Evolutionary conservation across 371 early-diverging fungal species (phyloP), one percentile per base, ranked within the genome.

Genomic region (Mortierella sp.): DNA sequence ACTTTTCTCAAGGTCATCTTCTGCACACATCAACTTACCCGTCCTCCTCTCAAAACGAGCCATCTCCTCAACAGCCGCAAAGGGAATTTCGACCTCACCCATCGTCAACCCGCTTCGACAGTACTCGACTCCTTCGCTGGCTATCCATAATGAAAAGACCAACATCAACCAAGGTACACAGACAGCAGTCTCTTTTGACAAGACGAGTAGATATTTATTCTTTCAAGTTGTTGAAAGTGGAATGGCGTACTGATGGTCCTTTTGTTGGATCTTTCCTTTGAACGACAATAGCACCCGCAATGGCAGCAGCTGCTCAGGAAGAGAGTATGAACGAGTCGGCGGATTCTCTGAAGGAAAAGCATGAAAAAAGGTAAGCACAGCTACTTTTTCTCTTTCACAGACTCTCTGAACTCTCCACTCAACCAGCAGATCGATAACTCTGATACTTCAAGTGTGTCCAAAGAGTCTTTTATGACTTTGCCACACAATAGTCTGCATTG

Each of bases 121-220:
- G 42, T 84, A 81, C 75, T 82, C 82, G 16, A 80, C 81, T 7
- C 55, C 78, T 3, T 81, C 86, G 0, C 47, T 74, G 42, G 50
- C 74, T 9, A 80, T 76, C 45, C 73, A 47, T 26, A 84, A 78
- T 52, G 85, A 85, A 74, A 85, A 85, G 74, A 73, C 82, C 24
- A 85, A 77, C 70, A 73, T 85, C 50, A 85, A 85, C 63, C 86
- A 82, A 73, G 86, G 86, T 82, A 84, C 48, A 48, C 48, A 48
- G 9, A 10, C 48, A 48, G 48, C 1, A 5, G 9, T 10, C 48
- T 5, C 48, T 8, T 48, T 48, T 8, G 48, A 48, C 9, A 48
- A 8, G n/a, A n/a, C n/a, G n/a, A n/a, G n/a, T n/a, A n/a, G n/a
- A 38, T 38, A 38, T 38, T 38, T 38, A 38, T 38, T 38, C 42